Evolutionary conservation across 2,329 filamentous ascomycete species (phyloP).

Genomic region (Aspergillus ibericus): DNA sequence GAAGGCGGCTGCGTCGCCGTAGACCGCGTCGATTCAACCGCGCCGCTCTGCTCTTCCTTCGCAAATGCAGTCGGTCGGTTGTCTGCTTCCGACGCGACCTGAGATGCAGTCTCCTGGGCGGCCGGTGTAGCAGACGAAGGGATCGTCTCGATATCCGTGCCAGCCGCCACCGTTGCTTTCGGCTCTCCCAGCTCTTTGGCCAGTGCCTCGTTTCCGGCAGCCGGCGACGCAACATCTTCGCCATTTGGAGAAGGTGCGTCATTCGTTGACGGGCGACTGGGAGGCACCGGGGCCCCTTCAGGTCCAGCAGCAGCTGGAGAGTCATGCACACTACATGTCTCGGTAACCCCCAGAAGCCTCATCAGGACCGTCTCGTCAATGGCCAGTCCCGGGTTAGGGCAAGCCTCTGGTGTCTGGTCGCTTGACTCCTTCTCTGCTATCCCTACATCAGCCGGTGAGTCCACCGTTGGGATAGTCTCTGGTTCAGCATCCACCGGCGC

Average conservation of each 20-base stretch:
- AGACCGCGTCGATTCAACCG: constrained; percentile 31
- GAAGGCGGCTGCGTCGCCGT: constrained; percentile 52
- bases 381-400: constrained; percentile 16
- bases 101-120: constrained; percentile 20
- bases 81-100: constrained; percentile 25
- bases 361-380: constrained; percentile 17
- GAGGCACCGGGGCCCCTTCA: constrained; percentile 16
- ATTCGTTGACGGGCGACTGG: constrained; percentile 19
- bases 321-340: constrained; percentile 23
- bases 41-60: constrained; percentile 34
- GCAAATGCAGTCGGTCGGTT: constrained; percentile 21
- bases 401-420: constrained; percentile 13
- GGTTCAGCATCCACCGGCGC: constrained; percentile 18
- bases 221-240: not conserved
- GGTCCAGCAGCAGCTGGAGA: constrained; percentile 6
- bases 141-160: constrained; percentile 13
- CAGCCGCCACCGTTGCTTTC: constrained; percentile 19
- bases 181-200: constrained; percentile 19
- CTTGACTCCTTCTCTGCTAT: constrained; percentile 23
- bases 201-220: not conserved
- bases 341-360: not conserved
- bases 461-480: not conserved
- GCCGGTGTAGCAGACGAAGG: constrained; percentile 17
- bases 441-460: not conserved
- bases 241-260: constrained; percentile 1